Base-by-base conservation (phyloP, 306 rosid genomes). In the Erythrophleum fordii region DNA sequence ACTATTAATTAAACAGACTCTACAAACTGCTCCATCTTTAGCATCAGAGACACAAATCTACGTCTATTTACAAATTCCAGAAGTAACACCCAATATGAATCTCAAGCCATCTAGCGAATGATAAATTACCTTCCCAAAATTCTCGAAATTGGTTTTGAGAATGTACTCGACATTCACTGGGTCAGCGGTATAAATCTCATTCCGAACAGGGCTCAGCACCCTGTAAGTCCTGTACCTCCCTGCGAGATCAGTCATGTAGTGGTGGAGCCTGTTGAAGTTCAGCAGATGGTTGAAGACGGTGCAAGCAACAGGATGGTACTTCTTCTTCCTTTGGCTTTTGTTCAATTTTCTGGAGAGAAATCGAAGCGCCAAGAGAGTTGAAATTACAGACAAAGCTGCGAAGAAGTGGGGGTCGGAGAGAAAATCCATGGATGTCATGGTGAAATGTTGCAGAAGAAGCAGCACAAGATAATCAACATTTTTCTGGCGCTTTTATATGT, bases 231-330 rank as follows among this genome's bases (percentile, higher is more conserved):
- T 88, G 88, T 94, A 49, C 56, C 86, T 91, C 8, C 60, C 39
- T 2, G 98, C 97, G 44, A 88, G 97, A 55, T 88, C 90, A 64
- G 98, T 92, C 98, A 91, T 92, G 17, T 92, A 92, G 61, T 94
- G 88, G 45, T 92, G 97, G 75, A 91, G 1, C 65, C 92, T 84
- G 18, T 88, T 85, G 91, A 94, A 94, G 81, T 94, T 88, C 42
- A 81, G 79, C 35, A 94, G 52, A 77, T 90, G 98, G 44, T 94
- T 83, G 34, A 94, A 89, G 0, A 87, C 13, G 4, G 97, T 94
- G 0, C 97, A 97, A 0, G 86, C 97, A 80, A 92, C 28, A 18
- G 97, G 97, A 41, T 87, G 93, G 71, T 86, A 87, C 83, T 86
- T 89, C 77, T 83, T 65, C 48, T 7, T 35, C 71, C 44, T n/a